Conservation (phyloP, 2,329 filamentous ascomycete species). For the Colletotrichum plurivorum region DNA sequence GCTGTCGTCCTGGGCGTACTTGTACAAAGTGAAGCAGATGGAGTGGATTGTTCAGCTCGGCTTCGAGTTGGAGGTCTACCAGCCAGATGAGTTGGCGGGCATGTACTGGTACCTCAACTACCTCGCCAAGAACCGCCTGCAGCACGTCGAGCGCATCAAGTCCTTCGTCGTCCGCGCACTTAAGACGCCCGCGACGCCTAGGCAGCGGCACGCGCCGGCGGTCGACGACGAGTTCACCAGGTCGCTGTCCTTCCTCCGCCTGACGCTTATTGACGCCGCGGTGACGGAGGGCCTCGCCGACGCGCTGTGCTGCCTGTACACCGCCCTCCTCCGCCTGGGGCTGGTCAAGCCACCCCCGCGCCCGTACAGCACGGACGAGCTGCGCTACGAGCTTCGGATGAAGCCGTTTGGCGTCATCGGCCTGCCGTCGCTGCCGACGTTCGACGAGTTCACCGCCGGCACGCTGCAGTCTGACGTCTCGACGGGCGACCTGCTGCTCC, state of each 20-base stretch:
- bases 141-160: constrained; percentile 81
- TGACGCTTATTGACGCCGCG: constrained; percentile 75
- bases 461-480: constrained; percentile 56
- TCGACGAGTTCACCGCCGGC: constrained; percentile 70
- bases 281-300: constrained; percentile 72
- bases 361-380: constrained; percentile 76
- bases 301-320: constrained; percentile 74
- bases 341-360: constrained; percentile 66
- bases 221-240: constrained; percentile 61
- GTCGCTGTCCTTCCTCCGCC: constrained; percentile 69
- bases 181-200: constrained; percentile 37
- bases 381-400: constrained; percentile 89
- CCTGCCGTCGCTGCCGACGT: constrained; percentile 76
- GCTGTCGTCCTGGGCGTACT: constrained; percentile 89
- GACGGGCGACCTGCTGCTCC: constrained; percentile 57
- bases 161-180: constrained; percentile 68
- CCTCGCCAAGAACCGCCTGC: constrained; percentile 76
- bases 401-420: constrained; percentile 81
- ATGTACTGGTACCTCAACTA: constrained; percentile 95
- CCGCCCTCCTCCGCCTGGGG: constrained; percentile 71
- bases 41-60: constrained; percentile 91
- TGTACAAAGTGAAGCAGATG: constrained; percentile 91
- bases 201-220: constrained; percentile 45
- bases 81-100: constrained; percentile 83
- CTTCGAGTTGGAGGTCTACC: constrained; percentile 93